These are phyloP conservation scores for Mycosarcoma maydis DNA, from an alignment of 1,284 basidiomycete genomes.

Conservation along the genomic window DNA sequence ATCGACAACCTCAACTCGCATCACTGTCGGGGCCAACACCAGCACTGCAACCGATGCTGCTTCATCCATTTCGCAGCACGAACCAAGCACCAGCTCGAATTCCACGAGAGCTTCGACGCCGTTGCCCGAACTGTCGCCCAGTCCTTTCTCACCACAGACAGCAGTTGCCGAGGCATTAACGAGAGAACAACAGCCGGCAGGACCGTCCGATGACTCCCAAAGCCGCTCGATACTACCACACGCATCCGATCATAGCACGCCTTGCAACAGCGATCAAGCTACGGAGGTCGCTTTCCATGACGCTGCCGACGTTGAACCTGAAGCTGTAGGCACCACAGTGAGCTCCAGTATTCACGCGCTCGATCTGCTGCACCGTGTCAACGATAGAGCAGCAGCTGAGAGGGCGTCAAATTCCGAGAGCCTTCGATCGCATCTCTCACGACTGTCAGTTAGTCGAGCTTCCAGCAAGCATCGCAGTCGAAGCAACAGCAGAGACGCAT, in stretches of 20 bases:
- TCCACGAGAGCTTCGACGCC: conserved; percentile 33
- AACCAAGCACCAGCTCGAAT: conserved; percentile 14
- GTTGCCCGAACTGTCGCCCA: conserved; percentile 21
- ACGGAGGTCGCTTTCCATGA: conserved; percentile 25
- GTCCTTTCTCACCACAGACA: conserved; percentile 18
- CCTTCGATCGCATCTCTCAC: conserved; percentile 22
- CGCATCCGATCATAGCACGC: neutral
- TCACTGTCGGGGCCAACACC: conserved; percentile 32
- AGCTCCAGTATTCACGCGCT: conserved; percentile 41
- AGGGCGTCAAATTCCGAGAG: conserved; percentile 11
- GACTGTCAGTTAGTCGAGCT: conserved; percentile 27
- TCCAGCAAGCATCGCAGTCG: conserved; percentile 18
- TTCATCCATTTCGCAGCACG: neutral
- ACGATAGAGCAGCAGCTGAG: conserved; percentile 36
- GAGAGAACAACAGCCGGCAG: neutral
- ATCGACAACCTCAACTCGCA: conserved; percentile 26
- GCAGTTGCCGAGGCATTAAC: neutral
- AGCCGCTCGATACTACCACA: conserved; percentile 1
- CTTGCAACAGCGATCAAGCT: too few relatives aligned
- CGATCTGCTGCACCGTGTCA: conserved; percentile 39
- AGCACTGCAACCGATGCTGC: conserved; percentile 34
- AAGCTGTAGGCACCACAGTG: conserved; percentile 24
- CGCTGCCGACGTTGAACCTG: conserved; percentile 23
- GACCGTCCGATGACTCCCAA: neutral
- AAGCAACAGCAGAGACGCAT: conserved; percentile 22